A percentile compares a stretch with the other conserved stretches of the same genome.
Conservation (phyloP, 1,284 basidiomycete genomes). For the Ceratobasidium sp. region DNA sequence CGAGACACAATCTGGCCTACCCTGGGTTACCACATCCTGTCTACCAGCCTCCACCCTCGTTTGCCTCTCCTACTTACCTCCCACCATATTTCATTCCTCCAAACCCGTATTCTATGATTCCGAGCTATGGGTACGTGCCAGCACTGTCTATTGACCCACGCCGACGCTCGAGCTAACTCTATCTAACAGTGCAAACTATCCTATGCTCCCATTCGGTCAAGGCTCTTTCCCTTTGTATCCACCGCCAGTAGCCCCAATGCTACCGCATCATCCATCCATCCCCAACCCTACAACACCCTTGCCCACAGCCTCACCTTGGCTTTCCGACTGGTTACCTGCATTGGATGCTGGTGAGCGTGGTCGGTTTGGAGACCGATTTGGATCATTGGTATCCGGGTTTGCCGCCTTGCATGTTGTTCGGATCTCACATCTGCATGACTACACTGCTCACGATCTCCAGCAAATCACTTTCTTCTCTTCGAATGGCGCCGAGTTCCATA, state of each 20-base stretch:
- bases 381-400: neutral
- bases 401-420: neutral
- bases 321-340: neutral
- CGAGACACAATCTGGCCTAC: neutral
- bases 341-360: neutral
- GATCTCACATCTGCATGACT: neutral
- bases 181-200: no score
- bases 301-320: neutral
- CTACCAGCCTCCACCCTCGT: neutral
- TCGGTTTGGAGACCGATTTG: neutral
- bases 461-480: constrained; percentile 6
- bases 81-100: neutral
- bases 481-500: neutral
- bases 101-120: neutral
- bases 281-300: no score
- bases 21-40: neutral
- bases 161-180: no score
- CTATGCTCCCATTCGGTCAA: neutral
- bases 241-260: no score
- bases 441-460: neutral
- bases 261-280: no score
- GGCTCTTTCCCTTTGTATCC: neutral
- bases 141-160: no score
- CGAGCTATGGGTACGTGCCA: neutral
- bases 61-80: neutral